A percentile compares a stretch with the other conserved stretches of the same genome.
Evolutionary conservation across 768 basidiomycete species (phyloP).

Genomic region (Phanerodontia chrysosporium): DNA sequence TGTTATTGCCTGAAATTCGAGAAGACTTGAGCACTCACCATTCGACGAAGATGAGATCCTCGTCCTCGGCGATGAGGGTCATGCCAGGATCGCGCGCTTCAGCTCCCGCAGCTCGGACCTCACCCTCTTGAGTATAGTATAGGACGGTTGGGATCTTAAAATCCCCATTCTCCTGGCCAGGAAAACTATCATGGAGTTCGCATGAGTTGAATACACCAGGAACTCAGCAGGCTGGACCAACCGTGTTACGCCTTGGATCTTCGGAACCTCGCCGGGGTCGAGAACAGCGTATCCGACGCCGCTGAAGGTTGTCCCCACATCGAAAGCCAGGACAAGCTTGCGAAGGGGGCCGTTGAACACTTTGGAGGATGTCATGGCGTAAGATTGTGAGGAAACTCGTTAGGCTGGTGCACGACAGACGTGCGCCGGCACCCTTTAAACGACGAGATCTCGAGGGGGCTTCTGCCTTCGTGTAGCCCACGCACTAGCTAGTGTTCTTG

Average conservation of each 20-base stretch:
- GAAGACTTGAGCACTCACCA: constrained; percentile 9
- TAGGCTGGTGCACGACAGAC: too few species aligned
- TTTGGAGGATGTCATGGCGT: constrained; percentile 3
- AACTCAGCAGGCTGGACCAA: constrained; percentile 9
- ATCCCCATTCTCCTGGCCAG: constrained; percentile 41
- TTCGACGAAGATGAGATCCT: constrained; percentile 22
- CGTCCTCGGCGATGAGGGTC: constrained; percentile 37
- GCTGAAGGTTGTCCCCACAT: constrained; percentile 50
- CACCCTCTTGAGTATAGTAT: constrained; percentile 40
- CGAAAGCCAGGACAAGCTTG: constrained; percentile 28
- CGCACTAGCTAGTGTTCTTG: too few species aligned
- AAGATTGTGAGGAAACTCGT: too few species aligned
- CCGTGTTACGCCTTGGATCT: constrained; percentile 43
- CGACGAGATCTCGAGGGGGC: too few species aligned
- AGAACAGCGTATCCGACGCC: constrained; percentile 44
- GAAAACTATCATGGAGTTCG: too few species aligned
- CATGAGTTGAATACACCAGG: too few species aligned
- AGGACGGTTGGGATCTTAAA: constrained; percentile 47
- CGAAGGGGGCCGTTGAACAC: not conserved
- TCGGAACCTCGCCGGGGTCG: constrained; percentile 33
- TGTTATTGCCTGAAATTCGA: not conserved
- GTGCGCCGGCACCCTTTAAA: too few species aligned
- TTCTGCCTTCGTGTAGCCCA: too few species aligned
- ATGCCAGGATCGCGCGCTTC: constrained; percentile 40
- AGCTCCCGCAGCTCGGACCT: constrained; percentile 39